phyloP scores from a whole-genome alignment of 257 asterid genomes.

The Asclepias syriaca region DNA sequence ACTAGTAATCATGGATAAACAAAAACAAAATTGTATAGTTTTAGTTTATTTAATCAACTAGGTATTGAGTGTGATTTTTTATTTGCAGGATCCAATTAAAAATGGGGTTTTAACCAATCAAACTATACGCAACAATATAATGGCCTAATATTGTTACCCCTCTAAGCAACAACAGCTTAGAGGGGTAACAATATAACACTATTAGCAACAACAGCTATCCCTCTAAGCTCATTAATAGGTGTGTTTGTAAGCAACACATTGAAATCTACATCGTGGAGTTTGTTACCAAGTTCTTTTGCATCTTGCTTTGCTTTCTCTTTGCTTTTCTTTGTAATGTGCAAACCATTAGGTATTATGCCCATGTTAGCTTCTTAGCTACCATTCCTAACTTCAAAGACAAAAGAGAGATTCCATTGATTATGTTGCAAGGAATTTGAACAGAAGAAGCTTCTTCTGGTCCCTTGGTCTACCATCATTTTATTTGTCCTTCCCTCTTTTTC shows the following conservation, averaged over 20 bases:
- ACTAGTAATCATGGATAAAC: neutral
- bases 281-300: slow-evolving; percentile 49
- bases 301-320: slow-evolving; percentile 66
- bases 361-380: slow-evolving; percentile 68
- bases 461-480: slow-evolving; percentile 72
- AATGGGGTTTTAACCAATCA: slow-evolving; percentile 82
- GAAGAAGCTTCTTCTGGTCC: slow-evolving; percentile 80
- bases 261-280: slow-evolving; percentile 29
- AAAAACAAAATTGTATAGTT: neutral
- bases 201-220: slow-evolving; percentile 75
- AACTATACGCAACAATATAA: slow-evolving; percentile 83
- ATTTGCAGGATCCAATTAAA: slow-evolving; percentile 66
- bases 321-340: slow-evolving; percentile 77
- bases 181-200: too few species aligned
- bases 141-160: too few species aligned
- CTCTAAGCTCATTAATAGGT: slow-evolving; percentile 83
- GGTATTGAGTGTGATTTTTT: slow-evolving; percentile 4
- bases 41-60: neutral
- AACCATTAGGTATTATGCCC: slow-evolving; percentile 75
- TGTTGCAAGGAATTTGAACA: slow-evolving; percentile 52
- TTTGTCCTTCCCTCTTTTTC: slow-evolving; percentile 73
- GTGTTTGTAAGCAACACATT: slow-evolving; percentile 66
- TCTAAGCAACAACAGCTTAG: too few species aligned
- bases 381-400: slow-evolving; percentile 47
- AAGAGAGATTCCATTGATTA: slow-evolving; percentile 53